These are phyloP conservation scores for Phoma sp. DNA, from an alignment of 2,329 filamentous ascomycete genomes.

Conservation along the genomic window DNA sequence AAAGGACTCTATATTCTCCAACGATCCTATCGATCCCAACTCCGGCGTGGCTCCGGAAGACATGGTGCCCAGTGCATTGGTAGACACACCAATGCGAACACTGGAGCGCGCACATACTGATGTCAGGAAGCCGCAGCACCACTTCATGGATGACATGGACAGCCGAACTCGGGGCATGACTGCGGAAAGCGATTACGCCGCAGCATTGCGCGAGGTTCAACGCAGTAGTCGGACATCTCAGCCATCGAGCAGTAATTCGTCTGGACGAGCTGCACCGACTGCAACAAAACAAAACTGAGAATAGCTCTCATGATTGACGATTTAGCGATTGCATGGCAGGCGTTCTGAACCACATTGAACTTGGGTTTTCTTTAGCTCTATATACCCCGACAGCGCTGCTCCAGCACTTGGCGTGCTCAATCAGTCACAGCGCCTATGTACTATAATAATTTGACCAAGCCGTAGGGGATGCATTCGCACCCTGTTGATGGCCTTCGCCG, in stretches of 20 bases:
- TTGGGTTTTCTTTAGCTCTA: slow-evolving; percentile 10
- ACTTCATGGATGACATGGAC: slow-evolving; percentile 28
- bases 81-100: slow-evolving; percentile 22
- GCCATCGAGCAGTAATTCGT: slow-evolving; percentile 15
- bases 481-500: background rate
- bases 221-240: slow-evolving; percentile 11
- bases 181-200: slow-evolving; percentile 38
- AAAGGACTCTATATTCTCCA: slow-evolving; percentile 36
- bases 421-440: slow-evolving; percentile 3
- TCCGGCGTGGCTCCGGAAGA: slow-evolving; percentile 36
- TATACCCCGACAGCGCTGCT: slow-evolving; percentile 12
- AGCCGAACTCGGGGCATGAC: slow-evolving; percentile 18
- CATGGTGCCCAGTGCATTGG: slow-evolving; percentile 38
- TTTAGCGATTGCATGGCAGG: slow-evolving; percentile 19
- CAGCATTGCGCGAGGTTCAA: slow-evolving; percentile 37
- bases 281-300: slow-evolving; percentile 12
- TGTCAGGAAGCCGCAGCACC: slow-evolving; percentile 26
- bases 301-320: slow-evolving; percentile 10
- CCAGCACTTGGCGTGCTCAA: background rate
- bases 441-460: slow-evolving; percentile 6
- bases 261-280: slow-evolving; percentile 5
- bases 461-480: background rate
- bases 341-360: slow-evolving; percentile 5
- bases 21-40: slow-evolving; percentile 22
- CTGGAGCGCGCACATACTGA: slow-evolving; percentile 23